Evolutionary conservation across 2,329 filamentous ascomycete genomes (phyloP), one percentile per base, ranked within the genome.

Genomic region (Ophiostoma ips): DNA sequence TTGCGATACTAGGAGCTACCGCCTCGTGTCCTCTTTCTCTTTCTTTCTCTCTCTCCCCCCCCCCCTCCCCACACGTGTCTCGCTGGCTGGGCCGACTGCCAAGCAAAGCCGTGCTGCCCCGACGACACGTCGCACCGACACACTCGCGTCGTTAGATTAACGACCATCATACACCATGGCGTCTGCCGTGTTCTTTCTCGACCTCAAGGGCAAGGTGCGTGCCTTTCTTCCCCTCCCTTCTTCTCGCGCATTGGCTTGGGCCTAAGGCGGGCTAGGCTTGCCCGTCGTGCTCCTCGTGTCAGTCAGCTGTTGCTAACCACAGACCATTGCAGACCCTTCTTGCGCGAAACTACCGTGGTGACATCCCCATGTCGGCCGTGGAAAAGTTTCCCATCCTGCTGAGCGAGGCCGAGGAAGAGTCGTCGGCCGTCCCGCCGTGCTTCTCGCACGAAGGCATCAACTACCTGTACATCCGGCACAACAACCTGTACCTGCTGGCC

Each of bases 401-500:
- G 50, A 94, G 86, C 68, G 92, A 98, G 71, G 92, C 92, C 60
- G 92, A 98, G 81, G 92, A 98, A 79, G 92, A 98, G 68, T 95
- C 87, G 59, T 96, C 90, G 44, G 89, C 89, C 55, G 92, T 96
- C 3, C 88, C 92, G 50, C 92, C 92, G 56, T 98, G 92, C 70
- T 96, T 98, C 75, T 95, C 89, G 38, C 84, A 94, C 66, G 92
- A 98, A 70, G 92, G 92, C 65, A 95, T 98, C 72, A 98, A 98
- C 68, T 98, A 96, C 68, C 86, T 98, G 63, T 98, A 98, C 71
- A 98, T 98, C 68, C 83, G 90, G 63, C 92, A 98, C 70, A 96
- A 94, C 71, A 98, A 98, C 70, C 84, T 98, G 59, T 98, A 95
- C 70, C 84, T 98, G 58, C 86, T 98, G 61, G 92, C 92, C 55